Evolutionary conservation across 2,329 filamentous ascomycete genomes (phyloP).

Genomic region (Xylaria polymorpha): DNA sequence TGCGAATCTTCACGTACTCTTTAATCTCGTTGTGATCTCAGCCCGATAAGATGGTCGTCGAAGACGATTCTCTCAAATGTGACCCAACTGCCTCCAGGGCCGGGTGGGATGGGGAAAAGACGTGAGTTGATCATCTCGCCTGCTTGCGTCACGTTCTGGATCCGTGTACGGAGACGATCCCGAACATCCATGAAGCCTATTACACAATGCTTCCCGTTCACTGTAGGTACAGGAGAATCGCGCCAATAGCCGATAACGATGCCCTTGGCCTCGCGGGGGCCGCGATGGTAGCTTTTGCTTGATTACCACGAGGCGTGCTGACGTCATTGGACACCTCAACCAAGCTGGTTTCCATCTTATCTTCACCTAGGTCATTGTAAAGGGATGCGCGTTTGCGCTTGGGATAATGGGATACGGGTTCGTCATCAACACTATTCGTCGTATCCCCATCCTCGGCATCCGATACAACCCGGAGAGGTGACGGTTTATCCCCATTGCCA

Average conservation of each 20-base stretch:
- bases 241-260: slow-evolving; percentile 70
- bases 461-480: slow-evolving; percentile 51
- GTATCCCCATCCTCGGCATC: slow-evolving; percentile 59
- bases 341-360: slow-evolving; percentile 56
- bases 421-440: slow-evolving; percentile 55
- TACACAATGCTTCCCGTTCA: slow-evolving; percentile 66
- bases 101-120: slow-evolving; percentile 63
- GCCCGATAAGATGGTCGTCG: slow-evolving; percentile 64
- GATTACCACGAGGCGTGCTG: slow-evolving; percentile 25
- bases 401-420: slow-evolving; percentile 56
- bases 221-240: slow-evolving; percentile 63
- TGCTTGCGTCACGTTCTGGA: slow-evolving; percentile 62
- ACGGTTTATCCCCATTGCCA: slow-evolving; percentile 54
- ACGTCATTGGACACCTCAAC: slow-evolving; percentile 49
- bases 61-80: slow-evolving; percentile 72
- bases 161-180: slow-evolving; percentile 69
- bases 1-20: slow-evolving; percentile 69
- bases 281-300: slow-evolving; percentile 18
- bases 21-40: slow-evolving; percentile 69
- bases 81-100: slow-evolving; percentile 72
- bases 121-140: slow-evolving; percentile 60
- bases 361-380: slow-evolving; percentile 62
- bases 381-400: slow-evolving; percentile 68
- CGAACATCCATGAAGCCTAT: slow-evolving; percentile 72
- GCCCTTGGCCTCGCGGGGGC: slow-evolving; percentile 54